These are phyloP conservation scores for Vinca minor DNA, from an alignment of 257 asterid genomes.

Conservation along the genomic window DNA sequence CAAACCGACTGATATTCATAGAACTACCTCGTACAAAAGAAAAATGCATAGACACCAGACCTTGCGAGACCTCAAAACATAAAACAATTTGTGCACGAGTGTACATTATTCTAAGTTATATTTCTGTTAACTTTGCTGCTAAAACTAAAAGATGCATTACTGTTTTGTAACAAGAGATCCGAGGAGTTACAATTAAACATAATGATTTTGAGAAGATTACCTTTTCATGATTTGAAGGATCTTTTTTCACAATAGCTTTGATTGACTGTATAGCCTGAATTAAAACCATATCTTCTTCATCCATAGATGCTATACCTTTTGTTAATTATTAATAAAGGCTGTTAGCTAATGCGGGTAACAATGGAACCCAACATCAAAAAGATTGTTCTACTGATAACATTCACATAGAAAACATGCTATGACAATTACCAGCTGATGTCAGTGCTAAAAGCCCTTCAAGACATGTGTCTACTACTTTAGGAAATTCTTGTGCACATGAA, in stretches of 20 bases:
- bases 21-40: background rate
- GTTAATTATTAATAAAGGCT: conserved; percentile 40
- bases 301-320: conserved; percentile 34
- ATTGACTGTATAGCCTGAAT: conserved; percentile 80
- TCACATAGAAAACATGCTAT: conserved; percentile 12
- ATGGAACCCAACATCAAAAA: conserved; percentile 5
- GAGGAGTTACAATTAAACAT: background rate
- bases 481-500: conserved; percentile 71
- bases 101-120: background rate
- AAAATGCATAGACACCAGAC: background rate
- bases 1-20: background rate
- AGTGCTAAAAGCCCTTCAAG: conserved; percentile 73
- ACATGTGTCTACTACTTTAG: conserved; percentile 57
- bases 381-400: conserved; percentile 16
- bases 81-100: background rate
- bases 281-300: conserved; percentile 63
- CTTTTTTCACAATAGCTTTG: conserved; percentile 64
- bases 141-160: background rate
- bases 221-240: conserved; percentile 67
- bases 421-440: conserved; percentile 52
- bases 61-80: background rate
- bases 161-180: background rate
- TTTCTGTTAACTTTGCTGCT: background rate
- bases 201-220: conserved; percentile 27
- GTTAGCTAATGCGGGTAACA: conserved; percentile 16